These are phyloP conservation scores for Sordariomycetes sp. DNA, from an alignment of 2,329 filamentous ascomycete species.

Conservation along the genomic window DNA sequence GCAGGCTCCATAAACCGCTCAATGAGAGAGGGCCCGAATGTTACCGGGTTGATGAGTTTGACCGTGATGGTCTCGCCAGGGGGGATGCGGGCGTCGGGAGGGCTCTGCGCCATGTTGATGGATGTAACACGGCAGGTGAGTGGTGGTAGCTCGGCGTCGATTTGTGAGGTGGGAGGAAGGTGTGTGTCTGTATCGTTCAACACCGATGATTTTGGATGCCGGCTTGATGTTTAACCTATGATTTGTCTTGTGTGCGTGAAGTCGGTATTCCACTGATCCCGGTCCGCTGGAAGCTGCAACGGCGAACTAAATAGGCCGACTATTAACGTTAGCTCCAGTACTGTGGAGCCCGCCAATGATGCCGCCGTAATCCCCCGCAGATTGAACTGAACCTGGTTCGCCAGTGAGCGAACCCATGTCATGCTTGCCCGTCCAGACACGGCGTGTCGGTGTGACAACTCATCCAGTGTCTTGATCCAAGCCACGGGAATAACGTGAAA, in stretches of 20 bases:
- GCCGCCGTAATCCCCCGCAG: no score
- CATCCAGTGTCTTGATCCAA: no score
- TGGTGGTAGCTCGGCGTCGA: neutral
- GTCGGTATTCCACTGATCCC: neutral
- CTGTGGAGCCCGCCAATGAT: neutral
- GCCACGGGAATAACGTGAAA: no score
- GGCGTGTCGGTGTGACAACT: no score
- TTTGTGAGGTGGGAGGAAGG: no score
- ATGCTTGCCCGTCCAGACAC: no score
- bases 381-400: no score
- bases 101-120: neutral
- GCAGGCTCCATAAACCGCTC: slow-evolving; percentile 22
- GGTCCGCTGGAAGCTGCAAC: neutral
- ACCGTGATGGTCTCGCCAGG: slow-evolving; percentile 11
- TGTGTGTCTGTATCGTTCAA: no score
- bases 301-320: neutral
- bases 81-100: slow-evolving; percentile 7
- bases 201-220: neutral
- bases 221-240: neutral
- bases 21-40: slow-evolving; percentile 23
- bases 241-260: neutral
- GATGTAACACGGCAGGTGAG: neutral
- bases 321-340: neutral
- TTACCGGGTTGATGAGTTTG: slow-evolving; percentile 22
- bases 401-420: no score